Evolutionary conservation across 768 basidiomycete genomes (phyloP), one percentile per base, ranked within the genome.

Genomic region (Lactifluus rugatus): DNA sequence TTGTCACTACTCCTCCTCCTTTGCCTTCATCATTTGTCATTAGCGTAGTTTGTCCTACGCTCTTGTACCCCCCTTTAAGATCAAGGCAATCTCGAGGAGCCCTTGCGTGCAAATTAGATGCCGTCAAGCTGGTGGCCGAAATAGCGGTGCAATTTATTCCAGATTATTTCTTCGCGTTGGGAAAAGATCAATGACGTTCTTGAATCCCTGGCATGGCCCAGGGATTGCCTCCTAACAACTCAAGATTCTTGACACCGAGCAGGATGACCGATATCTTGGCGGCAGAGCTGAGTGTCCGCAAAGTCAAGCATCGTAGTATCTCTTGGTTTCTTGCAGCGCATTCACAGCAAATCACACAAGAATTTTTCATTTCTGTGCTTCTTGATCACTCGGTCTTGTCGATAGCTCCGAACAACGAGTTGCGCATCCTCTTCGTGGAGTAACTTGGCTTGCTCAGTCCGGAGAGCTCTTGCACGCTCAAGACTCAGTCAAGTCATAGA

Each of bases 301-400:
- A 60, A 60, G 59, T 54, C 49, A 60, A 60, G 59, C 36, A 45
- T 21, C 56, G 54, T 28, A 56, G 42, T 14, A 28, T 41, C 42
- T 47, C 28, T 56, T 46, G 49, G 2, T 23, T 39, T 56, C 54
- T 60, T 60, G 59, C 48, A 45, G 45, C 36, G 37, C 13, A 31
- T 56, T 56, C 44, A 56, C 42, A 39, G 59, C 26, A 47, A 50
- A 56, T 60, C 59, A 60, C 54, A 52, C 54, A 23, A 19, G 21
- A 42, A n/a, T 32, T 17, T 26, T 56, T 42, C 5, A 10, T 31
- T 46, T 45, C 25, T 32, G 51, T 23, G 49, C 32, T 51, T 60
- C 54, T 60, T 60, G 48, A 51, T 60, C 59, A 60, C 59, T 60
- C 59, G 54, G 34, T 31, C 58, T 60, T 60, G 59, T 39, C 54